phyloP scores from a whole-genome alignment of 2,329 filamentous ascomycete genomes.

The Cytospora schulzeri region DNA sequence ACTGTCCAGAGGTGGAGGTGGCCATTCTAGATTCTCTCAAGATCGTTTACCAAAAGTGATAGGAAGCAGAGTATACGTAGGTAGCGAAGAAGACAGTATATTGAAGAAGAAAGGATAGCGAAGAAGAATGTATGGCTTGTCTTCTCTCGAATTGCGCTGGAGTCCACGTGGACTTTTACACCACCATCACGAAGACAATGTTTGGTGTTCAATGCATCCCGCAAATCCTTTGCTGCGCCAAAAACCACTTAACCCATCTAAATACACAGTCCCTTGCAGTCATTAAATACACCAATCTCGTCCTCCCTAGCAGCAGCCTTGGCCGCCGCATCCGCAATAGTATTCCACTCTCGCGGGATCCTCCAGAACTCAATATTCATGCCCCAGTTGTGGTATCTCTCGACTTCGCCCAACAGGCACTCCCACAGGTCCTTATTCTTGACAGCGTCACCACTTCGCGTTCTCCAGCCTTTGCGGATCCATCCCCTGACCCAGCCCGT shows the following conservation, averaged over 20 bases:
- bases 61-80: too few species aligned
- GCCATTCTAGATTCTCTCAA: too few species aligned
- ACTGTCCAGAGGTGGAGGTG: too few species aligned
- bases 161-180: too few species aligned
- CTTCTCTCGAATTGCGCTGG: too few species aligned
- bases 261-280: neutral
- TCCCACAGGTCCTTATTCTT: slow-evolving; percentile 58
- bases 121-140: too few species aligned
- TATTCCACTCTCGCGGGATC: slow-evolving; percentile 4
- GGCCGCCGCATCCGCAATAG: slow-evolving; percentile 7
- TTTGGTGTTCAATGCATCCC: too few species aligned
- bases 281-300: neutral
- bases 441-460: slow-evolving; percentile 37
- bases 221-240: neutral
- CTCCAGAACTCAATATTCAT: slow-evolving; percentile 3
- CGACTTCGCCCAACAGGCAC: slow-evolving; percentile 35
- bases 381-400: neutral
- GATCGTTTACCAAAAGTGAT: too few species aligned
- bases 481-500: slow-evolving; percentile 48
- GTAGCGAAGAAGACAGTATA: too few species aligned
- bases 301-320: slow-evolving; percentile 4
- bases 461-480: slow-evolving; percentile 49
- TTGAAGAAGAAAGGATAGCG: too few species aligned
- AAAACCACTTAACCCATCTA: neutral
- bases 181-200: too few species aligned